Conservation (phyloP, 345 rosid genomes). For the Lepidium sativum region DNA sequence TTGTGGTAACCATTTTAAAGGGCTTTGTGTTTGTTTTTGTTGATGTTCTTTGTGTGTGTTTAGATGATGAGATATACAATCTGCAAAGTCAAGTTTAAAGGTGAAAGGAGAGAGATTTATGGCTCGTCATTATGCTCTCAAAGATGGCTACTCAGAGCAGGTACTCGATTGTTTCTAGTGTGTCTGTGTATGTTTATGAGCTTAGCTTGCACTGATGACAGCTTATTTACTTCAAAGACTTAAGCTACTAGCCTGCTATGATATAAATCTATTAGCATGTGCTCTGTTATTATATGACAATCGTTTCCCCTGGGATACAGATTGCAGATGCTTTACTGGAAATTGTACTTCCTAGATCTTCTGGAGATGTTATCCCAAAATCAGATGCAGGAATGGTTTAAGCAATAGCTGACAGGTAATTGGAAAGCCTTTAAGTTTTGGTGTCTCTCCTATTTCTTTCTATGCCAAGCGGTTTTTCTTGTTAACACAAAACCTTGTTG, state of each 20-base stretch:
- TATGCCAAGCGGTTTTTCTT: neutral
- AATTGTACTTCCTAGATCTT: conserved; percentile 77
- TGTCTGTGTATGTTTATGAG: neutral
- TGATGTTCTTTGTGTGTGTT: neutral
- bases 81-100: conserved; percentile 28
- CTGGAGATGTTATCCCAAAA: conserved; percentile 81
- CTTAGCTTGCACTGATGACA: neutral
- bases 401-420: conserved; percentile 89
- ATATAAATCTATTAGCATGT: neutral
- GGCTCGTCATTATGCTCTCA: conserved; percentile 94
- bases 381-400: conserved; percentile 77
- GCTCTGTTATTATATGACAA: neutral
- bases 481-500: neutral
- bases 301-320: conserved; percentile 32
- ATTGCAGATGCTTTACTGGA: conserved; percentile 88
- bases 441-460: conserved; percentile 1
- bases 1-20: too few species aligned
- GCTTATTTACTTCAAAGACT: neutral
- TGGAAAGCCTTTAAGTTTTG: conserved; percentile 1
- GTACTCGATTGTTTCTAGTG: conserved; percentile 30
- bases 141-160: conserved; percentile 86
- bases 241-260: conserved; percentile 1
- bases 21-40: too few species aligned
- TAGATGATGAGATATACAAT: conserved; percentile 21
- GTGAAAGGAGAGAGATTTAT: conserved; percentile 22